A percentile compares a stretch with the other conserved stretches of the same genome.
Conservation (phyloP, 306 rosid species). For the Canavalia gladiata region DNA sequence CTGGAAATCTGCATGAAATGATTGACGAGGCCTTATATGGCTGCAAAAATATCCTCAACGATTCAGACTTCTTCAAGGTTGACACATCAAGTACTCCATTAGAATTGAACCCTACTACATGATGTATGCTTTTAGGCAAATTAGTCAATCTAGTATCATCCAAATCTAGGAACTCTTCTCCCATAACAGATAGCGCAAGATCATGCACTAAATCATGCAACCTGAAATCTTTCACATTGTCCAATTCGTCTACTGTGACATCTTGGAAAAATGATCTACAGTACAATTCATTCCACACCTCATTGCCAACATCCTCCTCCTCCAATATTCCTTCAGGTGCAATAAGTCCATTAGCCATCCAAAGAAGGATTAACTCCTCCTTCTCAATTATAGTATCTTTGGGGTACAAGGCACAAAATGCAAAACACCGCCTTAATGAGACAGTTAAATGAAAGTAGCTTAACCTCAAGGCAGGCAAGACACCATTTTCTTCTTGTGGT, state of each 20-base stretch:
- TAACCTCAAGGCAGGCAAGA: constrained; percentile 41
- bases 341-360: constrained; percentile 37
- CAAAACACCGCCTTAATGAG: constrained; percentile 41
- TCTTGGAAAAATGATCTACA: constrained; percentile 47
- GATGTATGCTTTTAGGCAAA: not conserved
- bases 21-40: not conserved
- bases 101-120: not conserved
- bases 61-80: constrained; percentile 14
- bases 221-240: no score
- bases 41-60: not conserved
- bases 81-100: not conserved
- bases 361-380: constrained; percentile 12
- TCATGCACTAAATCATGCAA: constrained; percentile 33
- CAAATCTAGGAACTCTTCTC: not conserved
- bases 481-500: not conserved
- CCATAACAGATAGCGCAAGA: constrained; percentile 41
- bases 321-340: not conserved
- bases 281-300: constrained; percentile 38
- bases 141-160: not conserved
- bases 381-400: not conserved
- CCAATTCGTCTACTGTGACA: not conserved
- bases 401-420: constrained; percentile 51
- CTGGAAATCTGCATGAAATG: not conserved
- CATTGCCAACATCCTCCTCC: constrained; percentile 48
- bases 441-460: constrained; percentile 34